Evolutionary conservation across 371 early-diverging fungal genomes (phyloP).

Genomic region (Syncephalis plumigaleata): DNA sequence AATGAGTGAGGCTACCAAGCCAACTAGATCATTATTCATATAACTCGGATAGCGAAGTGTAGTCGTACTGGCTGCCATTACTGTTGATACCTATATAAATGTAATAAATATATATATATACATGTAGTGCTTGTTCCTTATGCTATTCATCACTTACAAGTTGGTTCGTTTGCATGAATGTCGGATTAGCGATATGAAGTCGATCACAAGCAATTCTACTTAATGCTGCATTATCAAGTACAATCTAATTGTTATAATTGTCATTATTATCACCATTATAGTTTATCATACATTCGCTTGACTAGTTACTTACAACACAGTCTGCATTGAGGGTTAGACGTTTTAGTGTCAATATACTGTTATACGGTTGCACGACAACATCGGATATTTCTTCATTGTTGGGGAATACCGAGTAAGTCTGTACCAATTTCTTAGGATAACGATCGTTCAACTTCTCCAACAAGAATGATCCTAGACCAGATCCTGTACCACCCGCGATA

Average conservation of each 20-base stretch:
- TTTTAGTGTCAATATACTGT: slow-evolving; percentile 90
- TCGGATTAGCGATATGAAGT: slow-evolving; percentile 83
- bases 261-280: slow-evolving; percentile 12
- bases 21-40: slow-evolving; percentile 96
- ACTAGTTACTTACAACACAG: slow-evolving; percentile 52
- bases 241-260: no score
- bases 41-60: slow-evolving; percentile 98
- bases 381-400: slow-evolving; percentile 94
- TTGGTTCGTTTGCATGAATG: slow-evolving; percentile 94
- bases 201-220: slow-evolving; percentile 87
- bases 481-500: slow-evolving; percentile 96
- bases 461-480: slow-evolving; percentile 83
- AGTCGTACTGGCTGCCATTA: slow-evolving; percentile 95
- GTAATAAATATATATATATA: neutral
- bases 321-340: slow-evolving; percentile 86
- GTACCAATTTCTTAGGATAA: slow-evolving; percentile 95
- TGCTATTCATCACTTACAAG: slow-evolving; percentile 43
- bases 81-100: slow-evolving; percentile 67
- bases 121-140: neutral
- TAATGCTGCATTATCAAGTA: slow-evolving; percentile 91
- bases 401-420: slow-evolving; percentile 99
- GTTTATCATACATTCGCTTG: neutral
- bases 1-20: slow-evolving; percentile 86
- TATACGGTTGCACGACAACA: slow-evolving; percentile 99
- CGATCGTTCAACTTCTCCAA: slow-evolving; percentile 82